A percentile compares a stretch with the other conserved stretches of the same genome.
Evolutionary conservation across 2,329 filamentous ascomycete species (phyloP).

Genomic region (Fusarium sororula): DNA sequence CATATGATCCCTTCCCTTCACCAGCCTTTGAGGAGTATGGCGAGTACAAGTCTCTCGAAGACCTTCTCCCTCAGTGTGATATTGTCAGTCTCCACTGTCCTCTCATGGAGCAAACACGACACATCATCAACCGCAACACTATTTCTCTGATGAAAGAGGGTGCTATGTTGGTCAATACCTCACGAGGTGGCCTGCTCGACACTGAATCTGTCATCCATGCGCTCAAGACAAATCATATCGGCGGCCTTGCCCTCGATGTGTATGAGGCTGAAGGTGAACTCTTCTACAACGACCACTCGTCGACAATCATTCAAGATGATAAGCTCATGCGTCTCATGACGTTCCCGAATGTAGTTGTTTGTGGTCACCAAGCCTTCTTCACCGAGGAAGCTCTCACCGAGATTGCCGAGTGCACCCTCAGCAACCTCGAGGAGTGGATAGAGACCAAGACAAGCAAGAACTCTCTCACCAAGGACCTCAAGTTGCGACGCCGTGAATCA

Average conservation of each 20-base stretch:
- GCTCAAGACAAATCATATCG: conserved; percentile 68
- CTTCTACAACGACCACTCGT: conserved; percentile 73
- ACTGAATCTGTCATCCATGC: conserved; percentile 67
- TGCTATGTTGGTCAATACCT: conserved; percentile 73
- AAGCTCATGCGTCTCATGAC: conserved; percentile 72
- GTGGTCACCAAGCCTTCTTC: conserved; percentile 76
- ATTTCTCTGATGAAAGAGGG: conserved; percentile 66
- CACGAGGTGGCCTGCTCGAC: conserved; percentile 71
- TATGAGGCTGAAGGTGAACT: conserved; percentile 72
- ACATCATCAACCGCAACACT: conserved; percentile 66
- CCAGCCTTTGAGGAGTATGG: conserved; percentile 61
- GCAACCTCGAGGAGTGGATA: conserved; percentile 62
- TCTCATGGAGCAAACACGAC: conserved; percentile 65
- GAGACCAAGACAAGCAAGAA: conserved; percentile 45
- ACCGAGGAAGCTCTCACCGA: conserved; percentile 71
- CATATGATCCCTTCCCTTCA: conserved; percentile 65
- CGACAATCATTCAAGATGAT: conserved; percentile 73
- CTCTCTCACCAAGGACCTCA: conserved; percentile 45
- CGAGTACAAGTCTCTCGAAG: conserved; percentile 62
- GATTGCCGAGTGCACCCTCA: conserved; percentile 68
- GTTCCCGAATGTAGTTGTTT: conserved; percentile 73
- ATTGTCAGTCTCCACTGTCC: conserved; percentile 74
- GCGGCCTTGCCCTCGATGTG: conserved; percentile 72
- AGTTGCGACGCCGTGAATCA: conserved; percentile 40
- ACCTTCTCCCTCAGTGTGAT: conserved; percentile 64